Percentiles rank a stretch among this genome's conserved stretches.
Conservation (phyloP, 2,329 filamentous ascomycete species). For the Colletotrichum lini region DNA sequence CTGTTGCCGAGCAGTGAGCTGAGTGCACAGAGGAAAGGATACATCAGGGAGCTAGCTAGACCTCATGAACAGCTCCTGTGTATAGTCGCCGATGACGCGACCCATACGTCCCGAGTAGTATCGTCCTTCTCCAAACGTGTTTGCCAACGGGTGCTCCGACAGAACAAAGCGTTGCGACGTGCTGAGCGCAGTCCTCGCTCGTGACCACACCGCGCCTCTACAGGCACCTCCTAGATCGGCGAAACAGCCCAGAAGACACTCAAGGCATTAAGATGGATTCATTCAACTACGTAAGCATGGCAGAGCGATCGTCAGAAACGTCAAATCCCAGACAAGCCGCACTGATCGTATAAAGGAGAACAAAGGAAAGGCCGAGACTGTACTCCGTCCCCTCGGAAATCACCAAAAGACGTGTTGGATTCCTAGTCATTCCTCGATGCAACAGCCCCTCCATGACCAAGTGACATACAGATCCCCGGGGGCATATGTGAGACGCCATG, state of each 20-base stretch:
- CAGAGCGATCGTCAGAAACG: constrained; percentile 43
- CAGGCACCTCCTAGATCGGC: constrained; percentile 21
- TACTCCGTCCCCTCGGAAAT: constrained; percentile 46
- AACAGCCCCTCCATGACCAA: constrained; percentile 41
- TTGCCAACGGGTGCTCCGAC: neutral
- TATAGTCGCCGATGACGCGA: constrained; percentile 15
- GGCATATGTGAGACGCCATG: constrained; percentile 51
- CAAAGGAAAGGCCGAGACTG: constrained; percentile 46
- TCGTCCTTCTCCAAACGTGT: neutral
- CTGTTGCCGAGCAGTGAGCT: neutral
- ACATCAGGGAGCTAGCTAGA: constrained; percentile 22
- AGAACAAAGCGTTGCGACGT: neutral
- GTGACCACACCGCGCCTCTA: neutral
- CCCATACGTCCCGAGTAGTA: constrained; percentile 9
- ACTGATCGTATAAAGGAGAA: constrained; percentile 40
- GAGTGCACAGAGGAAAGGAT: constrained; percentile 1
- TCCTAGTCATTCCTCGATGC: constrained; percentile 44
- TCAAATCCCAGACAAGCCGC: constrained; percentile 42
- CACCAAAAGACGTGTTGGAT: constrained; percentile 45
- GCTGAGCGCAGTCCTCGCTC: neutral
- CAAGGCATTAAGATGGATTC: constrained; percentile 44
- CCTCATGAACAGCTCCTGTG: constrained; percentile 1
- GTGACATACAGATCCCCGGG: constrained; percentile 47
- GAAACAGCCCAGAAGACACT: neutral
- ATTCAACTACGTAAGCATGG: constrained; percentile 45